Evolutionary conservation across 1,284 basidiomycete species (phyloP).

Genomic region (Xerocomus minutiporus): DNA sequence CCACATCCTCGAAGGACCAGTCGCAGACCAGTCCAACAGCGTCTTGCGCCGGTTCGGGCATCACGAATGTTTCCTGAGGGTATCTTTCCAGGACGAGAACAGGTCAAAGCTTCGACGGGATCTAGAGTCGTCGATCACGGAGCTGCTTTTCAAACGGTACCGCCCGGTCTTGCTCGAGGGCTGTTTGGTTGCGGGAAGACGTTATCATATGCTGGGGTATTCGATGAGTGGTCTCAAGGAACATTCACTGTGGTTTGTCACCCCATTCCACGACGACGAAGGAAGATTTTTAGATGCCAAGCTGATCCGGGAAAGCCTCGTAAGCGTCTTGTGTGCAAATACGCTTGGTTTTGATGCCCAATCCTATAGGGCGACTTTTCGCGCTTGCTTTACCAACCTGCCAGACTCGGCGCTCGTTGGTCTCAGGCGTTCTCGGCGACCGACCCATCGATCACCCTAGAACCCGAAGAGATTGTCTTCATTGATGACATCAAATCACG

Average conservation of each 20-base stretch:
- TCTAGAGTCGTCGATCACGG: conserved; percentile 41
- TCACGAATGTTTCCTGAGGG: conserved; percentile 56
- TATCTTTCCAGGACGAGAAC: conserved; percentile 62
- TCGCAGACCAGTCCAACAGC: conserved; percentile 58
- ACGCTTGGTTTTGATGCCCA: conserved; percentile 2
- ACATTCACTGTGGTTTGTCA: conserved; percentile 59
- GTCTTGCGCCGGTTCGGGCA: conserved; percentile 49
- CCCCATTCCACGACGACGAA: conserved; percentile 35
- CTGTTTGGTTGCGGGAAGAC: conserved; percentile 48
- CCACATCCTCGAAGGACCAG: conserved; percentile 47
- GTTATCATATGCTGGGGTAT: conserved; percentile 57
- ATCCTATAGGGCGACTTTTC: conserved; percentile 37
- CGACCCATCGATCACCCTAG: conserved; percentile 39
- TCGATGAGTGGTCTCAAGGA: conserved; percentile 56
- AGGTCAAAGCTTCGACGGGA: conserved; percentile 47
- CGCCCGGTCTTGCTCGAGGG: conserved; percentile 44
- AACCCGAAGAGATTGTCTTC: conserved; percentile 29
- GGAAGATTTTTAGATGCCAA: conserved; percentile 23
- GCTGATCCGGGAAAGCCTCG: conserved; percentile 33
- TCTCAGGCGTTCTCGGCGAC: conserved; percentile 52
- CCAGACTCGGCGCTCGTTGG: conserved; percentile 48
- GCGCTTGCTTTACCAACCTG: conserved; percentile 35
- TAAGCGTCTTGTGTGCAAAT: conserved; percentile 16
- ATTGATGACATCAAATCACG: conserved; percentile 29
- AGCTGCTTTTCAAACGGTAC: conserved; percentile 43